phyloP scores from a whole-genome alignment of 2,329 filamentous ascomycete species.

The Aureobasidium leucospermi region DNA sequence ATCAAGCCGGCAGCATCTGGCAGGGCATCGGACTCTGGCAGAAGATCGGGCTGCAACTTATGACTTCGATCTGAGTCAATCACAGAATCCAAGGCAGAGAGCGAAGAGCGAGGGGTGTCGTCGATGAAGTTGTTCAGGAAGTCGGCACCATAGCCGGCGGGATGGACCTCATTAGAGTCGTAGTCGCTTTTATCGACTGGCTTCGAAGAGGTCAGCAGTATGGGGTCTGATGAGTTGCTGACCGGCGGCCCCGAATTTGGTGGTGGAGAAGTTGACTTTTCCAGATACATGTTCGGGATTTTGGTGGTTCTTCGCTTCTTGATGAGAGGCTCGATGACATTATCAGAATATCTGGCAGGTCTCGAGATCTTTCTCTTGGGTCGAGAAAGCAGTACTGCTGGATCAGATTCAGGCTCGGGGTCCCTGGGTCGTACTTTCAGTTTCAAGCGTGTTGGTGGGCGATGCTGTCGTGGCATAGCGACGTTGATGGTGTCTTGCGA shows the following conservation, averaged over 20 bases:
- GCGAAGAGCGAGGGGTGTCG: constrained; percentile 14
- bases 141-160: constrained; percentile 22
- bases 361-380: constrained; percentile 9
- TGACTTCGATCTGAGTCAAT: background rate
- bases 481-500: constrained; percentile 12
- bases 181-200: background rate
- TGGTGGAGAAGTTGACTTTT: constrained; percentile 13
- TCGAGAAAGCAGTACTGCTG: background rate
- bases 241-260: background rate
- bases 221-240: constrained; percentile 11
- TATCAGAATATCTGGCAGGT: constrained; percentile 11
- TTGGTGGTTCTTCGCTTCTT: background rate
- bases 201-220: background rate
- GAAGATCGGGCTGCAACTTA: background rate
- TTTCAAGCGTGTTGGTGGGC: constrained; percentile 18
- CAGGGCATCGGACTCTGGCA: background rate
- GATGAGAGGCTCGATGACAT: constrained; percentile 1
- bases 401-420: background rate
- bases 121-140: constrained; percentile 28
- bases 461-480: background rate
- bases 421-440: constrained; percentile 19
- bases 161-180: constrained; percentile 13
- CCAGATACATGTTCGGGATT: constrained; percentile 14
- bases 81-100: background rate
- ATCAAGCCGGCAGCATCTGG: background rate